Evolutionary conservation across 805 yeast genomes (phyloP).

Genomic region (Yamadazyma phyllophila): DNA sequence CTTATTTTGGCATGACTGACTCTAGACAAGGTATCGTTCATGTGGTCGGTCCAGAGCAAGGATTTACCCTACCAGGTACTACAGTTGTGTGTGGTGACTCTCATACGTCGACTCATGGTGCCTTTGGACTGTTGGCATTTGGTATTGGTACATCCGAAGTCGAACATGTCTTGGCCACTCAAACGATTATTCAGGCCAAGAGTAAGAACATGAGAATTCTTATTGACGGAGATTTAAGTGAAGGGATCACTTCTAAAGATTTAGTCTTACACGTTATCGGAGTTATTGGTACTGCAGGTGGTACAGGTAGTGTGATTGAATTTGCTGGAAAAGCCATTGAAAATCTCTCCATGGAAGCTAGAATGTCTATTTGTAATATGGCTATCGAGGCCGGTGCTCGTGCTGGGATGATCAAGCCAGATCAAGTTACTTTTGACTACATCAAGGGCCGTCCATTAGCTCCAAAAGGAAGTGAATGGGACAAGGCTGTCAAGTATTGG

Average conservation of each 20-base stretch:
- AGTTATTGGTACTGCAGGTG: constrained; percentile 98
- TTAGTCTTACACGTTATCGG: constrained; percentile 92
- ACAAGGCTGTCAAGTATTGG: constrained; percentile 92
- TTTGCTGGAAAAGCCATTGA: constrained; percentile 95
- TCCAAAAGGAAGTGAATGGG: constrained; percentile 94
- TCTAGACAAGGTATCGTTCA: constrained; percentile 97
- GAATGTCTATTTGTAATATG: constrained; percentile 99
- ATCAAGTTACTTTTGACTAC: constrained; percentile 82
- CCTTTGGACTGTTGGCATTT: constrained; percentile 94
- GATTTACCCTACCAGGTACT: constrained; percentile 97
- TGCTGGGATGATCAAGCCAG: constrained; percentile 99
- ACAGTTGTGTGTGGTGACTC: constrained; percentile 99
- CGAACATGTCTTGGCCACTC: constrained; percentile 97
- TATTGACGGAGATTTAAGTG: constrained; percentile 78
- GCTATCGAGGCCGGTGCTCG: constrained; percentile 99
- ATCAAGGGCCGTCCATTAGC: constrained; percentile 92
- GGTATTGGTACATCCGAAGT: constrained; percentile 99
- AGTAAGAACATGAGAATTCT: constrained; percentile 93
- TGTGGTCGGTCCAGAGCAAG: constrained; percentile 98
- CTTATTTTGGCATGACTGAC: constrained; percentile 94
- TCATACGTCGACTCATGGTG: constrained; percentile 98
- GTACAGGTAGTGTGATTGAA: constrained; percentile 96
- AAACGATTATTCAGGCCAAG: constrained; percentile 90
- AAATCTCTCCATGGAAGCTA: constrained; percentile 89
- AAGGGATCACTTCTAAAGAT: constrained; percentile 96